phyloP scores from a whole-genome alignment of 371 early-diverging fungal species.

The Actinomucor elegans region DNA sequence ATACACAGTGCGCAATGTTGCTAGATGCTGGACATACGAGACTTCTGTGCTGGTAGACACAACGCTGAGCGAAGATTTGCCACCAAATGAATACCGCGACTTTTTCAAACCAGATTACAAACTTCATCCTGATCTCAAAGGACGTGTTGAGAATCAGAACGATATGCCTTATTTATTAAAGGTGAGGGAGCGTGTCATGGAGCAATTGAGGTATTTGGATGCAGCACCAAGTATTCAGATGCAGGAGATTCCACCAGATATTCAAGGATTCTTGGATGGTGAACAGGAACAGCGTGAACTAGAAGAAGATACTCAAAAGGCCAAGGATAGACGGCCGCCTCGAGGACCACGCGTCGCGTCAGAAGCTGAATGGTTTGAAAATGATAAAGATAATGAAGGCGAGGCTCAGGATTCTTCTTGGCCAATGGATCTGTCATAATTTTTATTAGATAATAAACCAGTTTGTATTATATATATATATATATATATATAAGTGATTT shows the following conservation, averaged over 20 bases:
- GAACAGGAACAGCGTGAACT: conserved; percentile 58
- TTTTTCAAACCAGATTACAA: conserved; percentile 88
- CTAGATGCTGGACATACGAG: conserved; percentile 95
- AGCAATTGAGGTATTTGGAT: conserved; percentile 88
- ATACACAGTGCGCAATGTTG: conserved; percentile 93
- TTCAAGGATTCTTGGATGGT: conserved; percentile 73
- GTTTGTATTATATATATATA: too few species aligned
- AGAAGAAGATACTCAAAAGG: conserved; percentile 52
- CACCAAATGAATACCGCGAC: conserved; percentile 72
- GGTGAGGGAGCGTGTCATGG: conserved; percentile 77
- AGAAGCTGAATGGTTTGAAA: conserved; percentile 46
- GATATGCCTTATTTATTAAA: conserved; percentile 80
- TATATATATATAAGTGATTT: too few species aligned
- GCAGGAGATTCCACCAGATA: conserved; percentile 83
- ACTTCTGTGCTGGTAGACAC: conserved; percentile 83
- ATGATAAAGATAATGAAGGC: conserved; percentile 46
- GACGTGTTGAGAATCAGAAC: conserved; percentile 89
- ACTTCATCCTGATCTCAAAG: conserved; percentile 78
- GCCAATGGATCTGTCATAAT: too few species aligned
- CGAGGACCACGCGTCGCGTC: conserved; percentile 21
- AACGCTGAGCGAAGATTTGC: conserved; percentile 73
- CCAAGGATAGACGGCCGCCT: conserved; percentile 45
- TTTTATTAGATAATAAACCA: too few species aligned
- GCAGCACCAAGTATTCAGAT: conserved; percentile 98
- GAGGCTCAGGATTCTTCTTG: conserved; percentile 32